Base-by-base conservation (phyloP, 192 early-diverging fungal species). In the Spinellus fusiger region DNA sequence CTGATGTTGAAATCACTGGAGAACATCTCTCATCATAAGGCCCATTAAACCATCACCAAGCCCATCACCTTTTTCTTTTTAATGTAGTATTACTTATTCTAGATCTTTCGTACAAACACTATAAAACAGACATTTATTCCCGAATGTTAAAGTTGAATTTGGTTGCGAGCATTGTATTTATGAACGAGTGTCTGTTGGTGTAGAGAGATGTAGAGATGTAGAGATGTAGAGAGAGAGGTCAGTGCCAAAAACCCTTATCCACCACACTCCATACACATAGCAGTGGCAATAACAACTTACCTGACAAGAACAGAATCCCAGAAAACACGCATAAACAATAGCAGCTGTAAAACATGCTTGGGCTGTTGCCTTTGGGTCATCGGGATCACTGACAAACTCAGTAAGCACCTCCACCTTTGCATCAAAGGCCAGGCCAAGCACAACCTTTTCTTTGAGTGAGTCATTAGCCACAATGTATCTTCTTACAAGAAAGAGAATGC, bases 251-350 rank as follows among this genome's bases (percentile, higher is more conserved):
- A 25, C 8, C 5, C 13, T 53, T 18, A 13, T 5, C 10, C 5
- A 28, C 25, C 16, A 40, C 16, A n/a, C n/a, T n/a, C n/a, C n/a
- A n/a, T 34, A 28, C 49, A 3, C 49, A 33, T 40, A 20, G 26
- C 0, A 12, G 22, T 27, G 5, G 3, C 6, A 47, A 15, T 23
- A 51, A 10, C 18, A 18, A 25, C 31, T 53, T 76, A 79, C 74
- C 73, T 80, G 79, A 61, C 70, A 80, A 33, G 71, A 66, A 48
- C 79, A 80, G 33, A 77, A 80, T 23, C 68, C 61, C 25, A 80
- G 65, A 69, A 80, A 75, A 52, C 74, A 76, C 27, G 70, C 76
- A 53, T 80, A 80, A 10, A 80, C 73, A 18, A 64, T 52, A 8
- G 79, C 77, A 35, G 75, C 79, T 3, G 72, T 72, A 16, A 80